Evolutionary conservation across 148 eudicot species (phyloP).

Genomic region (Polygonum aviculare): DNA sequence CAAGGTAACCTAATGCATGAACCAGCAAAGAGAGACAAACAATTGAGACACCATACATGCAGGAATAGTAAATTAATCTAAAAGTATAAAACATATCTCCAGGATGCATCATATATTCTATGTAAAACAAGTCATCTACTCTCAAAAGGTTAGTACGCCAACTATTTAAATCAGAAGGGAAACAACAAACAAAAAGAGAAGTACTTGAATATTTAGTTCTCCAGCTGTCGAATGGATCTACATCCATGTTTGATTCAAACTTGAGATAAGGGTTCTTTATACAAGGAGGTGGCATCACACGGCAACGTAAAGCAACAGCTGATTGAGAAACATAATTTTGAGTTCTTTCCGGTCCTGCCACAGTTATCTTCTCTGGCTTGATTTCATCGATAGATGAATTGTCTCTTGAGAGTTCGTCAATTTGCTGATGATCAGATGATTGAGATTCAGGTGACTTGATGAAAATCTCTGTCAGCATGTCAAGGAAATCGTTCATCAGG

Average conservation of each 20-base stretch:
- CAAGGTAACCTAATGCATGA: constrained; percentile 32
- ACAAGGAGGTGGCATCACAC: constrained; percentile 97
- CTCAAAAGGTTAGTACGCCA: neutral
- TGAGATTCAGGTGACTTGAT: constrained; percentile 25
- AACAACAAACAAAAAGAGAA: neutral
- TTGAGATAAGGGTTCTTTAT: constrained; percentile 62
- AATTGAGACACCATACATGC: neutral
- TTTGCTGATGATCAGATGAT: constrained; percentile 24
- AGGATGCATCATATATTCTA: neutral
- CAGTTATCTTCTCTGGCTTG: constrained; percentile 24
- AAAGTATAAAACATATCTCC: neutral
- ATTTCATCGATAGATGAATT: constrained; percentile 27
- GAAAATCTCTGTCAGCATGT: constrained; percentile 28
- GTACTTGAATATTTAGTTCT: constrained; percentile 76
- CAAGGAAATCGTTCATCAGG: neutral
- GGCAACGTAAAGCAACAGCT: constrained; percentile 85
- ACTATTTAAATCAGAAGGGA: neutral
- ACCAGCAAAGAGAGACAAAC: constrained; percentile 8
- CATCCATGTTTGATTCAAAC: constrained; percentile 33
- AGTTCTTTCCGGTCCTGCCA: constrained; percentile 23
- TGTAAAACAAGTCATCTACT: neutral
- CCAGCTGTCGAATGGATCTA: constrained; percentile 58
- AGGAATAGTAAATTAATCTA: neutral
- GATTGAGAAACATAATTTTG: constrained; percentile 61
- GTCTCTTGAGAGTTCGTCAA: constrained; percentile 38